phyloP scores from a whole-genome alignment of 1,284 basidiomycete species.

The Afroboletus lepidellus region DNA sequence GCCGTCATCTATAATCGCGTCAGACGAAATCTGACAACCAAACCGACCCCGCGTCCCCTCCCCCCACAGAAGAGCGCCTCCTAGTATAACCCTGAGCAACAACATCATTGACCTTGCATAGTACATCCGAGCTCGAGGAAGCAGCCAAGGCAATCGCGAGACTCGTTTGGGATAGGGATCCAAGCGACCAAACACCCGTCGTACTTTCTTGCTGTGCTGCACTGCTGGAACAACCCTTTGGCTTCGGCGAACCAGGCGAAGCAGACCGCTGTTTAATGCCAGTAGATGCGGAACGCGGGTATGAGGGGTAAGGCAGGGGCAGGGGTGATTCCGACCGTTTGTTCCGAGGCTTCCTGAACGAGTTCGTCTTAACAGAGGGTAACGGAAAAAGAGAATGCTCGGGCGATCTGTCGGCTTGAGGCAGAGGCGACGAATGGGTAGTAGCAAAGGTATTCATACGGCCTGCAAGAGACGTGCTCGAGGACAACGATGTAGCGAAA shows the following conservation, averaged over 20 bases:
- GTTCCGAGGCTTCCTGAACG: slow-evolving; percentile 4
- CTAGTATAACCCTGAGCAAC: slow-evolving; percentile 22
- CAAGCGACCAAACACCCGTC: slow-evolving; percentile 13
- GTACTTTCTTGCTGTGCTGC: slow-evolving; percentile 6
- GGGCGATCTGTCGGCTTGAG: slow-evolving; percentile 1
- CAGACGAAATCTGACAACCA: no score
- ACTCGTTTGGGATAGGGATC: slow-evolving; percentile 27
- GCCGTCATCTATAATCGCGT: no score
- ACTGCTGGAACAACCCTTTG: slow-evolving; percentile 8
- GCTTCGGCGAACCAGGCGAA: slow-evolving; percentile 16
- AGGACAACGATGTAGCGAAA: slow-evolving; percentile 26
- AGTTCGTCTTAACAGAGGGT: slow-evolving; percentile 14
- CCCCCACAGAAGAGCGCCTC: neutral
- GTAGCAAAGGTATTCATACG: neutral
- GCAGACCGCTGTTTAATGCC: neutral
- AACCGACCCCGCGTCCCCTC: neutral
- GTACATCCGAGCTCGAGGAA: slow-evolving; percentile 23
- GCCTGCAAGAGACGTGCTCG: slow-evolving; percentile 18
- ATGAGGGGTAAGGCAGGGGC: slow-evolving; percentile 27
- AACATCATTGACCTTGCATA: slow-evolving; percentile 27
- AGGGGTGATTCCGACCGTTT: slow-evolving; percentile 11
- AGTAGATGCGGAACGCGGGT: slow-evolving; percentile 5
- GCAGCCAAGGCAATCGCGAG: slow-evolving; percentile 25
- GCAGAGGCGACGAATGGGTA: neutral
- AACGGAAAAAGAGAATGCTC: slow-evolving; percentile 22